Evolutionary conservation across 1,284 basidiomycete genomes (phyloP), one percentile per base, ranked within the genome.

Genomic region (Apiotrichum siamense): DNA sequence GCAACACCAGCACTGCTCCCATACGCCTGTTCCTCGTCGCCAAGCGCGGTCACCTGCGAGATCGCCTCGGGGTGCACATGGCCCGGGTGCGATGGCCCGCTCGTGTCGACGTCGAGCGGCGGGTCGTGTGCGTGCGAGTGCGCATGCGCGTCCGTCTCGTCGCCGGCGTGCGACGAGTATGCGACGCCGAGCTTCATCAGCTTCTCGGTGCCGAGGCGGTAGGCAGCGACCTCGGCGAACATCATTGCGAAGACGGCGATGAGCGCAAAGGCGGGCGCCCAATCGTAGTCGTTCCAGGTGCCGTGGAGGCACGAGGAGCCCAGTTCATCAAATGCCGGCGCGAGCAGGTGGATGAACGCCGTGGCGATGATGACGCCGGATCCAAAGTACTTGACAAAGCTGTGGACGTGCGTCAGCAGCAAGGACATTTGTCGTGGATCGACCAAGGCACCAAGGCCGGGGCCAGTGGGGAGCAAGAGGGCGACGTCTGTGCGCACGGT

Each of bases 311-410:
- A 97, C 11, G 78, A 73, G 0, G 84, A 86, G 17, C 76, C 73
- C 7, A 97, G 78, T 46, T 81, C 86, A 15, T 83, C 81, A 42
- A 87, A 75, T 0, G 83, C 91, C 0, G 91, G 86, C 5, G 81
- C 76, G 9, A 96, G 77, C 0, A 96, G 79, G 70, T 92, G 89
- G 53, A 92, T 90, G 68, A 92, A 91, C 0, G 86, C 85, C 2
- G 94, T 97, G 0, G 90, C 90, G 58, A 97, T 88, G 67, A 93
- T 92, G 54, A 94, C 87, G 26, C 89, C 90, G 9, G 88, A 91
- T 42, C 94, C 94, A 74, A 97, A 97, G 76, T 87, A 97, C 74
- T 94, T 96, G 26, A 87, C 86, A 67, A 94, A 91, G 41, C 86
- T 62, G 41, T 6, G 44, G n/a, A n/a, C n/a, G 21, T 26, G 6